Base-by-base conservation (phyloP, 192 early-diverging fungal genomes). In the Phlyctochytrium planicorne region DNA sequence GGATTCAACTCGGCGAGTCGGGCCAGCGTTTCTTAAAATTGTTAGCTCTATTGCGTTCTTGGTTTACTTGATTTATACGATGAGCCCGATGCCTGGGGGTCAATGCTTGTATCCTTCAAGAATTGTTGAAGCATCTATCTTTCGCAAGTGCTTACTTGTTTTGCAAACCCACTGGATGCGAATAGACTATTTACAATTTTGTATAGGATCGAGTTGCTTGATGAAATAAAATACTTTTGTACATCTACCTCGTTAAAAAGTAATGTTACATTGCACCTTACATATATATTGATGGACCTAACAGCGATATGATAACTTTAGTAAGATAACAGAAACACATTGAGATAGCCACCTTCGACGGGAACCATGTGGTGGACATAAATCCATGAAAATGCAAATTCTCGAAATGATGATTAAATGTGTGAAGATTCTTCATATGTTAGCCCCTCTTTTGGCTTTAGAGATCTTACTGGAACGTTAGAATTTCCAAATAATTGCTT, bases 261-360 rank as follows among this genome's bases (percentile, higher is more conserved):
- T 17, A n/a, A 63, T 20, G 30, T 35, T 24, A 25, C 6, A 14
- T 10, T n/a, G 24, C 63, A 56, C 71, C 66, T 40, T 71, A 84
- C 81, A 84, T 31, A 84, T 69, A 72, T 84, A 84, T 62, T 86
- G 84, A 70, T 84, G 82, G 17, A 63, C 60, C 80, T 82, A n/a
- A n/a, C n/a, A n/a, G n/a, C n/a, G 69, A 20, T 53, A 59, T 33
- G 16, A n/a, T 1, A 35, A 14, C 59, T 34, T n/a, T 59, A 52
- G n/a, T 63, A 47, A 4, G 35, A 60, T n/a, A 16, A 52, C 40
- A 37, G 3, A 20, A 32, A 32, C 2, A 25, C n/a, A 30, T 52
- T 53, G 23, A 62, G 30, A 50, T 59, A 23, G 2, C n/a, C 55
- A 81, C 81, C 71, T 81, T 83, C 24, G 64, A 71, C 27, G 68